Percentiles rank a stretch among this genome's conserved stretches.
Conservation (phyloP, 306 rosid species). For the Senna tora region DNA sequence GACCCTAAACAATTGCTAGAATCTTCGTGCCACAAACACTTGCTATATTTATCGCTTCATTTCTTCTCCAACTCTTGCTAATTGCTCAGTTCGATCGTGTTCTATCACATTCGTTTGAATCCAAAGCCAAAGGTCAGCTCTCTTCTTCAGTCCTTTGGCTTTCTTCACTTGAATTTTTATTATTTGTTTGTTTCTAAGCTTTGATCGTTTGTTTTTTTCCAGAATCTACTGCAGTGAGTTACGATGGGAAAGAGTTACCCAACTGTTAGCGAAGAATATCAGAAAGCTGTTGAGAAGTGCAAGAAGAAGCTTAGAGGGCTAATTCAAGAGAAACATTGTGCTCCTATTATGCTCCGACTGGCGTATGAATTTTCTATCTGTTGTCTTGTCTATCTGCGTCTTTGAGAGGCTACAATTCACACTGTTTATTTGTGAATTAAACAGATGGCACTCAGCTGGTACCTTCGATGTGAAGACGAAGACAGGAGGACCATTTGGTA, state of each 20-base stretch:
- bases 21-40: neutral
- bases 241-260: conserved; percentile 60
- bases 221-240: neutral
- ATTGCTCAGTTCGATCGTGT: neutral
- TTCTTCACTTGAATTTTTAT: neutral
- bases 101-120: neutral
- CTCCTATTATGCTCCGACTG: conserved; percentile 66
- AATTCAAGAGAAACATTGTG: conserved; percentile 61
- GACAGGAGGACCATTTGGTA: conserved; percentile 68
- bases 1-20: conserved; percentile 1
- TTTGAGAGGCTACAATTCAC: neutral
- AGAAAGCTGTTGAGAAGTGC: conserved; percentile 57
- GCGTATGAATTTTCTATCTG: conserved; percentile 44
- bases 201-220: neutral
- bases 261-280: conserved; percentile 54
- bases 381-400: neutral
- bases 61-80: neutral
- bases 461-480: conserved; percentile 54
- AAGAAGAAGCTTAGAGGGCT: conserved; percentile 66
- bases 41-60: neutral
- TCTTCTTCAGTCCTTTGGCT: neutral
- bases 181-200: neutral
- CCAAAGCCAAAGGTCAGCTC: conserved; percentile 18
- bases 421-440: conserved; percentile 3
- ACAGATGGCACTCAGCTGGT: conserved; percentile 76